Evolutionary conservation across 2,329 filamentous ascomycete genomes (phyloP), one percentile per base, ranked within the genome.

Genomic region (Aspergillus sp.): DNA sequence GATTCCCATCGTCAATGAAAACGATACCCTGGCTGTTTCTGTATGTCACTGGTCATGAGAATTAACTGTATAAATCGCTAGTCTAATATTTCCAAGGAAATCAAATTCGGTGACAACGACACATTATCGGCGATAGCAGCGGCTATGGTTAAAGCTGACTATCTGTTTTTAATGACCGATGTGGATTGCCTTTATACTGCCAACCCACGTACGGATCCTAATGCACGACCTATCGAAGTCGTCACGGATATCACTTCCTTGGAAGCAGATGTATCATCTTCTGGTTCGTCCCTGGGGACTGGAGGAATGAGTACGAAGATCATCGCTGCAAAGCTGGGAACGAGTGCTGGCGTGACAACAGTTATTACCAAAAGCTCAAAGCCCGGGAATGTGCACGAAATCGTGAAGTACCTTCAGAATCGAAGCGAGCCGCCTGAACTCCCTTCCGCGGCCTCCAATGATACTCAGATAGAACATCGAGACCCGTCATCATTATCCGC

Each of bases 101-200:
- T 98, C 72, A 97, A 97, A 74, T 98, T 98, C 63, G 93, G 93
- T 56, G 93, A 98, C 74, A 98, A 98, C 60, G 93, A 98, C 68
- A 98, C 93, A 1, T 76, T 98, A 41, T 95, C 89, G 8, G 93
- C 93, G 48, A 96, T 98, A 57, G 95, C 93, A 0, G 88, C 93
- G 1, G 93, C 86, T 55, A 97, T 97, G 89, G 87, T 97, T 19
- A 88, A 95, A 60, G 93, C 93, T 43, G 90, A 98, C 62, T 88
- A 95, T 59, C 77, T 98, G 7, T 98, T 98, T 69, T 78, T 98
- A 53, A 97, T 98, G 93, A 98, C 93, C 1, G 93, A 98, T 63
- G 93, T 98, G 42, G 93, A 98, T 65, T 96, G 91, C 63, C 75
- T 98, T 8, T 98, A 98, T 67, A 89, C 94, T 68, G 93, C 91